Percentiles rank a stretch among this genome's conserved stretches.
Evolutionary conservation across 768 basidiomycete species (phyloP).

Genomic region (Phylloporus rhodoxanthus): DNA sequence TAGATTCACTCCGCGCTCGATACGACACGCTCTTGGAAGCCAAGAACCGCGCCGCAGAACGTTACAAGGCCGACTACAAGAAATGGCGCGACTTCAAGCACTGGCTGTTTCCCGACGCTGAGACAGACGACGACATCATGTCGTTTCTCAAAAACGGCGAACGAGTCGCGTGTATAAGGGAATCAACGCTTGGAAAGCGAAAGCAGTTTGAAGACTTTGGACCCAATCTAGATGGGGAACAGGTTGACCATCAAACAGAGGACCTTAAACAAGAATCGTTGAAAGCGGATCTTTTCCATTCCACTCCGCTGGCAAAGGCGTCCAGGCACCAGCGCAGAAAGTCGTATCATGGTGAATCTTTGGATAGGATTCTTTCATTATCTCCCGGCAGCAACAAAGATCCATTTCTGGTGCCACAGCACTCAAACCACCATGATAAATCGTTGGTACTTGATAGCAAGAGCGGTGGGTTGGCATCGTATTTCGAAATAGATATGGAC

Average conservation of each 20-base stretch:
- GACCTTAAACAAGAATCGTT: constrained; percentile 3
- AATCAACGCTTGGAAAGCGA: constrained; percentile 25
- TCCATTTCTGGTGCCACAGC: constrained; percentile 5
- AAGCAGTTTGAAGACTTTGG: constrained; percentile 21
- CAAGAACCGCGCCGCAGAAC: constrained; percentile 40
- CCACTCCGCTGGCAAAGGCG: neutral
- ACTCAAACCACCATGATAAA: neutral
- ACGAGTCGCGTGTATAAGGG: constrained; percentile 20
- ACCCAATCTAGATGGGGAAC: constrained; percentile 6
- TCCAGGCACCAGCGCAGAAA: constrained; percentile 12
- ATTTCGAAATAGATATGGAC: neutral
- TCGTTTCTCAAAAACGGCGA: constrained; percentile 26
- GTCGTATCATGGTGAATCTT: constrained; percentile 15
- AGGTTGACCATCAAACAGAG: constrained; percentile 1
- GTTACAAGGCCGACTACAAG: constrained; percentile 48
- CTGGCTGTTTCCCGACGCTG: constrained; percentile 38
- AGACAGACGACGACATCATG: constrained; percentile 25
- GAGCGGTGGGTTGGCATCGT: constrained; percentile 10
- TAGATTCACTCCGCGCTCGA: constrained; percentile 33
- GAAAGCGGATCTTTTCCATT: neutral
- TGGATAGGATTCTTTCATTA: constrained; percentile 2
- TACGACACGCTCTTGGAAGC: constrained; percentile 43
- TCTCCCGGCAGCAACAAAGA: constrained; percentile 5
- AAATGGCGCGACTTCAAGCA: constrained; percentile 44
- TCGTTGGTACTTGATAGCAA: neutral